Evolutionary conservation across 495 filamentous ascomycete genomes (phyloP).

Genomic region (Opeltia flavorubescens): DNA sequence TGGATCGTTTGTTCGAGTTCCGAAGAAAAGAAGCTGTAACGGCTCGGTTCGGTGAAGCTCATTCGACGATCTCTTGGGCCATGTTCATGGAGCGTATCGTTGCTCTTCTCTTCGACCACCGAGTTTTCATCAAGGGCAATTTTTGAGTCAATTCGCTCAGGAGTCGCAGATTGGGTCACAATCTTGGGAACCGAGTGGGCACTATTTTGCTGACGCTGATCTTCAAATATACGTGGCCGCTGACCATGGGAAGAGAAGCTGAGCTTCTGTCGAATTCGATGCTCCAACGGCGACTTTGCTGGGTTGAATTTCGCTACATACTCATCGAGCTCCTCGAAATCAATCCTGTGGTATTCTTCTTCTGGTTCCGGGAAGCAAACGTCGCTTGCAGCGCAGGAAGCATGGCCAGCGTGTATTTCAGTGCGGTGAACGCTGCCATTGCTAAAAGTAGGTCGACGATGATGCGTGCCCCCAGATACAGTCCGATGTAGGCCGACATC

Average conservation of each 20-base stretch:
- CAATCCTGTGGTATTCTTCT: slow-evolving; percentile 44
- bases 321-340: slow-evolving; percentile 79
- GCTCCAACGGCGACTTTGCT: slow-evolving; percentile 17
- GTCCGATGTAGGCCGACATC: slow-evolving; percentile 56
- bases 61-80: slow-evolving; percentile 17
- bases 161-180: slow-evolving; percentile 20
- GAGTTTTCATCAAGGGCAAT: slow-evolving; percentile 9
- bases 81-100: slow-evolving; percentile 14
- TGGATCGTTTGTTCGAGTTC: slow-evolving; percentile 84
- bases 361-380: slow-evolving; percentile 59
- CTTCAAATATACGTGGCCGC: slow-evolving; percentile 45
- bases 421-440: slow-evolving; percentile 37
- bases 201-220: slow-evolving; percentile 34
- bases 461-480: slow-evolving; percentile 51
- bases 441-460: slow-evolving; percentile 45
- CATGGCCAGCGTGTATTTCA: slow-evolving; percentile 28
- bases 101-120: slow-evolving; percentile 15
- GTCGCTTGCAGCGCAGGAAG: slow-evolving; percentile 52
- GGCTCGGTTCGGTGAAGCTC: slow-evolving; percentile 37
- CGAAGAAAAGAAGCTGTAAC: slow-evolving; percentile 94
- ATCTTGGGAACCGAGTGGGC: slow-evolving; percentile 23
- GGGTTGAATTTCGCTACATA: slow-evolving; percentile 52
- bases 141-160: slow-evolving; percentile 8
- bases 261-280: slow-evolving; percentile 27
- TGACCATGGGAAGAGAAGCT: slow-evolving; percentile 38